These are phyloP conservation scores for Alternaria gaisen DNA, from an alignment of 2,329 filamentous ascomycete genomes.

Conservation along the genomic window DNA sequence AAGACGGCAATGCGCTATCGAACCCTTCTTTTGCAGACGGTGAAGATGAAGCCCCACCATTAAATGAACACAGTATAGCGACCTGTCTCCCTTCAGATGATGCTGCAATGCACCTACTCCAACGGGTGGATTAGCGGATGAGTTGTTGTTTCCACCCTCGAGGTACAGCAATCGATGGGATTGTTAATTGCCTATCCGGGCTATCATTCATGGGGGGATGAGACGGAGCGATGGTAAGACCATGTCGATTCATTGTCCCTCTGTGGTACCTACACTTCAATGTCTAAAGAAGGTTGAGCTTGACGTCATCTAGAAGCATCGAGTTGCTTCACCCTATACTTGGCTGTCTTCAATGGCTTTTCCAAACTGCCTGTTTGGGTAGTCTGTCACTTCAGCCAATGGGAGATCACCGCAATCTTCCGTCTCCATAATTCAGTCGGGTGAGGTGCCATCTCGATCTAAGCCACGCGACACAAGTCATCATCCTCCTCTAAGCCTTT, in stretches of 20 bases:
- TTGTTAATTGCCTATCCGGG: neutral
- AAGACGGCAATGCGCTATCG: conserved; percentile 1
- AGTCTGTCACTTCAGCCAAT: neutral
- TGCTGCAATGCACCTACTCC: neutral
- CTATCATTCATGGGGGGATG: neutral
- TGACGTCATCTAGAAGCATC: neutral
- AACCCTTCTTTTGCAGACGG: conserved; percentile 1
- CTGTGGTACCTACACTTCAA: neutral
- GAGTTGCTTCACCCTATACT: neutral
- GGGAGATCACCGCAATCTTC: neutral
- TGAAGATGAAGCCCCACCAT: neutral
- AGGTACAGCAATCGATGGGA: neutral
- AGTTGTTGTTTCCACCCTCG: neutral
- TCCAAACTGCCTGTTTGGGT: neutral
- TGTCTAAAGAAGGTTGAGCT: neutral
- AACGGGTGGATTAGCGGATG: neutral
- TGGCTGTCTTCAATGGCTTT: neutral
- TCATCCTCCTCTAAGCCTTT: neutral
- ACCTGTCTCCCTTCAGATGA: neutral
- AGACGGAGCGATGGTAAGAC: neutral
- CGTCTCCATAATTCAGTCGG: neutral
- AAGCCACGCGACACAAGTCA: conserved; percentile 8
- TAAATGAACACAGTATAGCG: neutral
- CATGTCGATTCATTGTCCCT: neutral
- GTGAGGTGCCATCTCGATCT: neutral